Evolutionary conservation across 192 early-diverging fungal species (phyloP).

Genomic region (Backusella tarrabulga): DNA sequence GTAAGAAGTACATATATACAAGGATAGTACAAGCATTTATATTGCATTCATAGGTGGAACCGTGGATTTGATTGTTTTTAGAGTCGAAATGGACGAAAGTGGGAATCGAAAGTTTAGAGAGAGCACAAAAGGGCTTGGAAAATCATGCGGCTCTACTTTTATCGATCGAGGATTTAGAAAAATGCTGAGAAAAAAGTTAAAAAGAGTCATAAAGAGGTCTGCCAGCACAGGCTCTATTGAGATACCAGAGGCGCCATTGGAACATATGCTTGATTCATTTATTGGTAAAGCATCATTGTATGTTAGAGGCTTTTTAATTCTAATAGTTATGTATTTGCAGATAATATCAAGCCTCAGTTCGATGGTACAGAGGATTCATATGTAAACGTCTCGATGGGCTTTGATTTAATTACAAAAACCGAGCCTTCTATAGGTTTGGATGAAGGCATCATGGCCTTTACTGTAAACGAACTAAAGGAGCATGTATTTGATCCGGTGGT

Average conservation of each 20-base stretch:
- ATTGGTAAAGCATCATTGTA: slow-evolving; percentile 7
- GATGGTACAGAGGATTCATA: slow-evolving; percentile 49
- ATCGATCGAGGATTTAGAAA: slow-evolving; percentile 48
- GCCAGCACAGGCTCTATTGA: background rate
- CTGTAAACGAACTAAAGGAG: slow-evolving; percentile 38
- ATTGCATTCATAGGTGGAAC: slow-evolving; percentile 39
- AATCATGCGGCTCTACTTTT: slow-evolving; percentile 54
- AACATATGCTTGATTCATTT: slow-evolving; percentile 37
- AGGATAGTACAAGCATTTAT: no score
- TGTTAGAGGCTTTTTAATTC: no score
- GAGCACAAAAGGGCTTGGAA: slow-evolving; percentile 46
- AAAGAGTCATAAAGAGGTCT: slow-evolving; percentile 5
- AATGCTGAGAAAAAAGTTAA: slow-evolving; percentile 34
- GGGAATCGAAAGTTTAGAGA: slow-evolving; percentile 39
- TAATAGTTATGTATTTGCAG: background rate
- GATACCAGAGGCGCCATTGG: slow-evolving; percentile 24
- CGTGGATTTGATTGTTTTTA: slow-evolving; percentile 51
- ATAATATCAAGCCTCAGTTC: slow-evolving; percentile 37
- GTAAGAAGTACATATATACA: slow-evolving; percentile 17
- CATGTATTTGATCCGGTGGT: slow-evolving; percentile 52
- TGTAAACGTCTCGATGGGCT: slow-evolving; percentile 38
- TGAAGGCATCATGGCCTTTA: slow-evolving; percentile 42
- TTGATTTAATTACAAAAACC: slow-evolving; percentile 13
- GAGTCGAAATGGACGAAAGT: slow-evolving; percentile 31
- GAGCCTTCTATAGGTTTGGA: slow-evolving; percentile 32